Percentiles rank a stretch among this genome's conserved stretches.
Conservation (phyloP, 139 green algal species). For the Tetraselmis striata region DNA sequence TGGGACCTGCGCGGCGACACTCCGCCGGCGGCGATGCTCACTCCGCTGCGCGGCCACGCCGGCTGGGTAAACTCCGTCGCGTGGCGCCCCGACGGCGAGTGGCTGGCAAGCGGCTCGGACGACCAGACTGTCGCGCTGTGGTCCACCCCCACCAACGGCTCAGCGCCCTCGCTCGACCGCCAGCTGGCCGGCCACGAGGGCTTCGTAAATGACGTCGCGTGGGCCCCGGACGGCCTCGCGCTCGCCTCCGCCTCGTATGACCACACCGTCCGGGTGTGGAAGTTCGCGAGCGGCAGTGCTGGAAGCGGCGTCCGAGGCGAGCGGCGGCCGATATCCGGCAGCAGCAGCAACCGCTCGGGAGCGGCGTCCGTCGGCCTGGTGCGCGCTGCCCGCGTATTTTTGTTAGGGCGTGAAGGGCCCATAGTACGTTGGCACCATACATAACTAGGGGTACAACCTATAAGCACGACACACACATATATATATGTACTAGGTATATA, state of each 20-base stretch:
- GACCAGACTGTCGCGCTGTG: conserved; percentile 2
- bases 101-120: not conserved
- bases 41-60: too few species aligned
- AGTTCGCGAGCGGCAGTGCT: not conserved
- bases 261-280: not conserved
- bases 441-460: too few species aligned
- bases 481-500: too few species aligned
- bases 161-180: not conserved
- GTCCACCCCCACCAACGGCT: not conserved
- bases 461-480: too few species aligned
- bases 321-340: not conserved
- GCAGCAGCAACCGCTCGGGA: too few species aligned
- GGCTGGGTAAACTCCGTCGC: conserved; percentile 1
- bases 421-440: too few species aligned
- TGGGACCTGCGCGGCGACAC: not conserved
- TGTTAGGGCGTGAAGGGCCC: too few species aligned
- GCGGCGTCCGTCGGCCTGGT: too few species aligned
- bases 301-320: not conserved
- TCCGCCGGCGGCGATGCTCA: not conserved
- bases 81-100: not conserved
- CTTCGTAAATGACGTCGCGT: not conserved
- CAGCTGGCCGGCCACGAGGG: not conserved
- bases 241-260: not conserved
- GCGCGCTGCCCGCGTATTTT: too few species aligned
- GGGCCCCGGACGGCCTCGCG: not conserved